These are phyloP conservation scores for Fusarium cicatricum DNA, from an alignment of 2,329 filamentous ascomycete species.

Conservation along the genomic window DNA sequence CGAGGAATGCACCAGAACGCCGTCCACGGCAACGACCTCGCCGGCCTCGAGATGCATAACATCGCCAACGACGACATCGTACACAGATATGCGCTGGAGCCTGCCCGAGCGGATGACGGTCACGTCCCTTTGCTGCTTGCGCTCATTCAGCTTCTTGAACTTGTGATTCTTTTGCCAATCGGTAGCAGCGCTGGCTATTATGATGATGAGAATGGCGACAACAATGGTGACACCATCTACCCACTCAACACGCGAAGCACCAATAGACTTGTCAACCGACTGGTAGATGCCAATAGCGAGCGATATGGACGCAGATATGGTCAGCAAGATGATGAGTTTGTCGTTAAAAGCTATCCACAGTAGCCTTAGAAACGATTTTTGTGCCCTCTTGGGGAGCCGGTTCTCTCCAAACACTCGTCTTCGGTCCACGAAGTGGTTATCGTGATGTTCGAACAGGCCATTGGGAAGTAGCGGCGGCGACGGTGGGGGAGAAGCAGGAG, in stretches of 20 bases:
- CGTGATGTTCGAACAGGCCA: constrained; percentile 43
- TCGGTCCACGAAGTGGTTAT: constrained; percentile 60
- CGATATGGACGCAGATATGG: constrained; percentile 76
- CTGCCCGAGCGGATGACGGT: constrained; percentile 80
- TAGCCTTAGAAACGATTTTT: constrained; percentile 73
- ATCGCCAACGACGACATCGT: constrained; percentile 78
- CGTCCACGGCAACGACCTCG: constrained; percentile 75
- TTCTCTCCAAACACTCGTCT: constrained; percentile 76
- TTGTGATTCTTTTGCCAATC: constrained; percentile 86
- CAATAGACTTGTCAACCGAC: constrained; percentile 62
- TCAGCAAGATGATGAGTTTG: constrained; percentile 78
- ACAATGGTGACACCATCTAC: constrained; percentile 84
- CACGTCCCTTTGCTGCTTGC: constrained; percentile 78
- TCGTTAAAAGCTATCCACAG: constrained; percentile 84
- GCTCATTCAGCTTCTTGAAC: constrained; percentile 81
- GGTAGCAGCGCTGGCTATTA: constrained; percentile 78
- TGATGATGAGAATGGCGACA: constrained; percentile 77
- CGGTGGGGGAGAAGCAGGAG: constrained; percentile 28
- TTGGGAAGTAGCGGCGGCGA: constrained; percentile 36
- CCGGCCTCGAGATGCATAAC: constrained; percentile 77
- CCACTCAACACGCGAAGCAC: constrained; percentile 73
- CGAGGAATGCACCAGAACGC: constrained; percentile 67
- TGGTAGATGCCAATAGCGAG: constrained; percentile 79
- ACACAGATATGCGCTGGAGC: constrained; percentile 72
- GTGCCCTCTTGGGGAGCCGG: constrained; percentile 62